These are phyloP conservation scores for Darksidea phi DNA, from an alignment of 495 filamentous ascomycete species.

Conservation along the genomic window DNA sequence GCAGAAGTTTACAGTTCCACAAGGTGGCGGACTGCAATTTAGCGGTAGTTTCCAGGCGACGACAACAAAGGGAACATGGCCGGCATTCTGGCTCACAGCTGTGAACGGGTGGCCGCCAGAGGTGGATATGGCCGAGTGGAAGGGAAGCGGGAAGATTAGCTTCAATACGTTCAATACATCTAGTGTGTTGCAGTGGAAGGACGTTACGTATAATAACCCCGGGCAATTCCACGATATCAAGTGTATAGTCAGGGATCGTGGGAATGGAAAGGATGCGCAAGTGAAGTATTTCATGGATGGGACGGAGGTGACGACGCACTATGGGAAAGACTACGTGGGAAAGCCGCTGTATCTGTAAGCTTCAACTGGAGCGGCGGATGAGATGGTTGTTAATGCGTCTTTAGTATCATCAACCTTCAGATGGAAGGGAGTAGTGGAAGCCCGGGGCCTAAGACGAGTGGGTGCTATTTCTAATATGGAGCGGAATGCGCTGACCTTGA, in stretches of 20 bases:
- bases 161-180: conserved; percentile 64
- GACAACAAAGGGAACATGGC: conserved; percentile 56
- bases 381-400: background rate
- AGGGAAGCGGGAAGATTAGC: conserved; percentile 58
- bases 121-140: conserved; percentile 64
- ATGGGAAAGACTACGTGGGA: conserved; percentile 47
- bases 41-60: conserved; percentile 54
- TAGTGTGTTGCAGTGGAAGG: conserved; percentile 47
- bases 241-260: conserved; percentile 51
- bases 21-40: conserved; percentile 55
- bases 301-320: conserved; percentile 50
- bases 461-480: background rate
- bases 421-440: conserved; percentile 29
- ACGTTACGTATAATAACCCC: conserved; percentile 52
- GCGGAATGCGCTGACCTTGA: background rate
- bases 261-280: conserved; percentile 54
- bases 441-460: conserved; percentile 24
- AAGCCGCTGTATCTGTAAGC: conserved; percentile 29
- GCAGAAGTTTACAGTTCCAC: conserved; percentile 40
- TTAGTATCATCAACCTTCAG: conserved; percentile 29
- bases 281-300: conserved; percentile 58
- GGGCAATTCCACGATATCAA: conserved; percentile 52
- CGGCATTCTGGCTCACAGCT: conserved; percentile 45
- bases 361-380: too few species aligned
- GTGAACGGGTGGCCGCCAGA: conserved; percentile 48